Conservation (phyloP, 1,284 basidiomycete species). For the Leccinum pachyderme region DNA sequence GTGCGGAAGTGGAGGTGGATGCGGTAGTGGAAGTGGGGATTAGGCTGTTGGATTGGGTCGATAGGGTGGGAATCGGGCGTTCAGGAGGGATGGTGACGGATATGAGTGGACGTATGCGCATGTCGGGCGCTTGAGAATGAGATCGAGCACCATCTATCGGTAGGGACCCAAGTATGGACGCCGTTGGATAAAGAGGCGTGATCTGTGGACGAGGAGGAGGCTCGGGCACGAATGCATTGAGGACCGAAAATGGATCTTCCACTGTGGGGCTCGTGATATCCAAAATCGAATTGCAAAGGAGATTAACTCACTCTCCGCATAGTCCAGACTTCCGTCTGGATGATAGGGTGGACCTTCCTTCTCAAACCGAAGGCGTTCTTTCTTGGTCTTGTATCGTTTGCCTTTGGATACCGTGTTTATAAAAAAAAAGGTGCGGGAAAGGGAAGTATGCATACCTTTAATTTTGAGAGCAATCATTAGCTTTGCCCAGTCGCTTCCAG, state of each 20-base stretch:
- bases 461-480: slow-evolving; percentile 69
- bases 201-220: slow-evolving; percentile 51
- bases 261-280: slow-evolving; percentile 40
- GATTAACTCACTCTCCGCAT: slow-evolving; percentile 52
- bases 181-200: slow-evolving; percentile 52
- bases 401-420: slow-evolving; percentile 38
- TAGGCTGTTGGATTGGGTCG: slow-evolving; percentile 10
- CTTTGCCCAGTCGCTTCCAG: slow-evolving; percentile 64
- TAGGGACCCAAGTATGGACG: slow-evolving; percentile 11
- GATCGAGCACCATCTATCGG: slow-evolving; percentile 6
- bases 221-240: slow-evolving; percentile 62
- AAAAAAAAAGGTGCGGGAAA: not conserved
- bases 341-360: slow-evolving; percentile 65
- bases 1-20: not conserved
- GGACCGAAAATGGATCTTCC: slow-evolving; percentile 72
- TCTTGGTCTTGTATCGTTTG: slow-evolving; percentile 75
- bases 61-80: slow-evolving; percentile 17
- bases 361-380: slow-evolving; percentile 69
- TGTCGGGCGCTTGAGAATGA: slow-evolving; percentile 1
- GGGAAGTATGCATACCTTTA: slow-evolving; percentile 46
- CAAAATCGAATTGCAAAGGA: not conserved
- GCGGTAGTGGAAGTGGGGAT: not conserved
- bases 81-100: slow-evolving; percentile 16
- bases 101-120: slow-evolving; percentile 2
- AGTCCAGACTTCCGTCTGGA: slow-evolving; percentile 72